Evolutionary conservation across 2,329 filamentous ascomycete genomes (phyloP), one percentile per base, ranked within the genome.

Genomic region (Stagonosporopsis vannaccii): DNA sequence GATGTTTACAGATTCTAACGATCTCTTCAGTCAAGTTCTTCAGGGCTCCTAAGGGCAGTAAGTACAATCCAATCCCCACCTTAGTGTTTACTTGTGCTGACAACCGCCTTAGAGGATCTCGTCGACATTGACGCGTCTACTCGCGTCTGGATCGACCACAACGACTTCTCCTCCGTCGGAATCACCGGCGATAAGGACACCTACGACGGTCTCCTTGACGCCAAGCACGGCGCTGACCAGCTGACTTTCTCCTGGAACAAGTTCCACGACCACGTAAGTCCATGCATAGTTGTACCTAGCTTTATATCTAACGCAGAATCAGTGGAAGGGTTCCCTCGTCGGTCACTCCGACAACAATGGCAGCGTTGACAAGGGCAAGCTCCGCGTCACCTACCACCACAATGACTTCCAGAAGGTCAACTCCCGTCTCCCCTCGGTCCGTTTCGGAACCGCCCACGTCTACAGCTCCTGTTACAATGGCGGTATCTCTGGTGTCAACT

Each of bases 321-420:
- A 68, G 67, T 87, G 81, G 79, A 87, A 87, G 74, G 83, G 80
- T n/a, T 84, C 81, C 0, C 79, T 87, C 13, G 75, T 86, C 51
- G 85, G 84, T 15, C 85, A 87, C 79, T 82, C 79, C 36, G 83
- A 87, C 78, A 81, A 60, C 75, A 86, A 86, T 74, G 74, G 62
- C 23, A 75, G 66, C 44, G 64, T 66, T 25, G 87, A 90, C 76
- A 83, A 68, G 1, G 87, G 86, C 63, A 80, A 86, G 69, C 80
- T 90, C 30, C 82, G 79, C 69, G 78, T 90, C 44, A 89, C 87
- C 52, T 88, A 87, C 72, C 82, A 83, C 77, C 85, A 89, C 81
- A 90, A 90, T 82, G 79, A 83, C 78, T 90, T 82, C 80, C 70
- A 70, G 63, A 87, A 87, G 76, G 75, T 88, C 68, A 85, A 87